A percentile compares a stretch with the other conserved stretches of the same genome.
phyloP scores from a whole-genome alignment of 2,329 filamentous ascomycete species.

The Volutella citrinella region DNA sequence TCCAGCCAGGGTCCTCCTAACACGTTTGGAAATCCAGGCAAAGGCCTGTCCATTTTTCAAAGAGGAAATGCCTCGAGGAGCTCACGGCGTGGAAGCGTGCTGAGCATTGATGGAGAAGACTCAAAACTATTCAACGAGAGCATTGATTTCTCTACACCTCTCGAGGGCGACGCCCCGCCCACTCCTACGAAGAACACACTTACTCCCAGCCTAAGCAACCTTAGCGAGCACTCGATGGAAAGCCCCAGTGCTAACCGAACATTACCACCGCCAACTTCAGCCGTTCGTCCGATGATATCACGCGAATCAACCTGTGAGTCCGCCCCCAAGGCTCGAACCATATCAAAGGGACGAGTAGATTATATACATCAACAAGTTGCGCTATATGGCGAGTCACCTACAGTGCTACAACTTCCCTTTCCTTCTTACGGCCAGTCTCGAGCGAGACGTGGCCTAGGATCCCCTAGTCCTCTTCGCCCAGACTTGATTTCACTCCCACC shows the following conservation, averaged over 20 bases:
- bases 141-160: conserved; percentile 21
- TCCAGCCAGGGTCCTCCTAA: conserved; percentile 45
- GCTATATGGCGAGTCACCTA: conserved; percentile 31
- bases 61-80: conserved; percentile 46
- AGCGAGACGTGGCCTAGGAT: conserved; percentile 27
- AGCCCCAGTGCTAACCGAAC: conserved; percentile 41
- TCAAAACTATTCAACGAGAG: conserved; percentile 42
- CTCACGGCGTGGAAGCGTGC: conserved; percentile 63
- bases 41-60: conserved; percentile 65
- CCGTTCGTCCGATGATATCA: conserved; percentile 33
- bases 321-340: conserved; percentile 16
- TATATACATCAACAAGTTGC: conserved; percentile 18
- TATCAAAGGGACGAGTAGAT: conserved; percentile 11
- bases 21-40: conserved; percentile 53
- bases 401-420: no score
- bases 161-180: conserved; percentile 70
- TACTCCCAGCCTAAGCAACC: conserved; percentile 39
- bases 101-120: conserved; percentile 80
- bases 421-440: conserved; percentile 36
- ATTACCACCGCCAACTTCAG: conserved; percentile 41
- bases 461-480: conserved; percentile 33
- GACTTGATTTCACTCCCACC: conserved; percentile 24
- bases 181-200: conserved; percentile 80
- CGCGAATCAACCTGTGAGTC: conserved; percentile 46
- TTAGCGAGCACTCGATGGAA: conserved; percentile 39